Percentiles rank a stretch among this genome's conserved stretches.
phyloP scores from a whole-genome alignment of 1,284 basidiomycete species.

The Veloporphyrellus conicus region DNA sequence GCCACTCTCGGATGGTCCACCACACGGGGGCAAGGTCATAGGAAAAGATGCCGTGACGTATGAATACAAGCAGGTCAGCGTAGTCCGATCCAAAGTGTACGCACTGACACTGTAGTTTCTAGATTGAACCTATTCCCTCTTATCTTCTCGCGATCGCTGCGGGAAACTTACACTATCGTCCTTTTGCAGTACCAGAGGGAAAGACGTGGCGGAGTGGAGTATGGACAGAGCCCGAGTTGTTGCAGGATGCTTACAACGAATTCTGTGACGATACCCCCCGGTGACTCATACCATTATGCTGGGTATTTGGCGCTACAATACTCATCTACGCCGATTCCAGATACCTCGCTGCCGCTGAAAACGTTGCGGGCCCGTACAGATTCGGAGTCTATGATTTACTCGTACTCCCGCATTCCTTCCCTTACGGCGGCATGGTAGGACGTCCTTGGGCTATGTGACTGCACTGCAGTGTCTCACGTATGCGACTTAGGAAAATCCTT shows the following conservation, averaged over 20 bases:
- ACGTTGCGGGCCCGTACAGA: constrained; percentile 69
- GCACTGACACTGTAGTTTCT: background rate
- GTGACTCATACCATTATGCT: constrained; percentile 43
- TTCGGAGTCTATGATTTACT: constrained; percentile 92
- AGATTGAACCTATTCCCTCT: constrained; percentile 81
- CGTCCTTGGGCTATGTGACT: background rate
- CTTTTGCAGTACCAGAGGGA: constrained; percentile 57
- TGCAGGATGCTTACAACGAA: constrained; percentile 81
- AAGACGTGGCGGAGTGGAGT: constrained; percentile 77
- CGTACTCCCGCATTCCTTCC: constrained; percentile 90
- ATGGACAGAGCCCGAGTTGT: constrained; percentile 85
- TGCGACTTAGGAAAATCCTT: constrained; percentile 68
- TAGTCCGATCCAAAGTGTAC: background rate
- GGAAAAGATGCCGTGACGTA: constrained; percentile 69
- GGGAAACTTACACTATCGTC: constrained; percentile 73
- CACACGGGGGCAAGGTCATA: constrained; percentile 65
- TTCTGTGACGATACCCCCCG: constrained; percentile 81
- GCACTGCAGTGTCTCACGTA: constrained; percentile 3
- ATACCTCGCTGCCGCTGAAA: constrained; percentile 75
- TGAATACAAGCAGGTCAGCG: constrained; percentile 62
- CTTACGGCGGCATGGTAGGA: constrained; percentile 83
- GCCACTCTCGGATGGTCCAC: constrained; percentile 64
- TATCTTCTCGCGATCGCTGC: constrained; percentile 86
- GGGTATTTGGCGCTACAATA: background rate
- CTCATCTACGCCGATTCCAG: constrained; percentile 34